Percentiles rank a stretch among this genome's conserved stretches.
Evolutionary conservation across 805 yeast species (phyloP).

Genomic region (Metschnikowia picachoensis): DNA sequence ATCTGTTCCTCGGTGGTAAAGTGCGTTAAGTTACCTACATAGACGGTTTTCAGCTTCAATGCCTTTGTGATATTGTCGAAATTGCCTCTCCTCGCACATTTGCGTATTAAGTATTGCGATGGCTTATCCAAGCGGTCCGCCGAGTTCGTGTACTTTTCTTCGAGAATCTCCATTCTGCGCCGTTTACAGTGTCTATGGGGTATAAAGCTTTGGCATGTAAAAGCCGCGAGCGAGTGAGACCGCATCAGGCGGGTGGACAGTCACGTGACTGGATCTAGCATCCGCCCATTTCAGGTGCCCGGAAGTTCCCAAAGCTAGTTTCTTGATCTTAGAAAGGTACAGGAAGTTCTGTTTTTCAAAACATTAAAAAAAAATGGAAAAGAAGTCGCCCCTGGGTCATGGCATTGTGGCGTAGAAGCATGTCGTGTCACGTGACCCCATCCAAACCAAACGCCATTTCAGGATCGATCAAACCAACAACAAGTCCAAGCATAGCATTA

Average conservation of each 20-base stretch:
- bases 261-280: neutral
- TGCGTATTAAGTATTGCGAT: slow-evolving; percentile 60
- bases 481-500: too few species aligned
- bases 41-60: slow-evolving; percentile 68
- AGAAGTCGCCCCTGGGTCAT: too few species aligned
- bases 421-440: too few species aligned
- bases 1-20: slow-evolving; percentile 95
- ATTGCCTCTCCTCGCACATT: slow-evolving; percentile 52
- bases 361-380: too few species aligned
- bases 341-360: too few species aligned
- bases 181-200: neutral
- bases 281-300: neutral
- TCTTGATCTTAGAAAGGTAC: too few species aligned
- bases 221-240: too few species aligned
- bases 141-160: slow-evolving; percentile 54
- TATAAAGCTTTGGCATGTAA: neutral
- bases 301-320: neutral
- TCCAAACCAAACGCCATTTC: too few species aligned
- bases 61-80: slow-evolving; percentile 64
- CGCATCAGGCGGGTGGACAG: neutral
- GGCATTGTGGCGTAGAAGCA: too few species aligned
- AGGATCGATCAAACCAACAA: too few species aligned
- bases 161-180: slow-evolving; percentile 33
- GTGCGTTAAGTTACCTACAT: slow-evolving; percentile 87
- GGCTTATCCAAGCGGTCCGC: slow-evolving; percentile 69